phyloP scores from a whole-genome alignment of 2,329 filamentous ascomycete genomes.

The Orbilia blumenaviensis region DNA sequence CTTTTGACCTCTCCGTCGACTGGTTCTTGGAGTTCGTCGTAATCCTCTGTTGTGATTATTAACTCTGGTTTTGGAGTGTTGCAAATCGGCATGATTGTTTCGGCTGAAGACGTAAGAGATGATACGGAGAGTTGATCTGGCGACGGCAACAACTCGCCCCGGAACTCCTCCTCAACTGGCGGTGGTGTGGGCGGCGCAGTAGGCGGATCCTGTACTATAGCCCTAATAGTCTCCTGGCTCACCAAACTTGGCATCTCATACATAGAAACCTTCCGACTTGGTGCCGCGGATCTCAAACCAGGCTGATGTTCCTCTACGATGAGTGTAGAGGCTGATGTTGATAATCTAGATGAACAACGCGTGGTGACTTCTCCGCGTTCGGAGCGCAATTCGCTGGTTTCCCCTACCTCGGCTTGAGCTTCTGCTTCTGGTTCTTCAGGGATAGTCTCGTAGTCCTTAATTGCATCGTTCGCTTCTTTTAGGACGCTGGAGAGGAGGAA shows the following conservation, averaged over 20 bases:
- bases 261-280: slow-evolving; percentile 6
- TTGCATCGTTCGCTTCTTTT: slow-evolving; percentile 51
- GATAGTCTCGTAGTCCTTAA: slow-evolving; percentile 49
- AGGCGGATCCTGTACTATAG: slow-evolving; percentile 46
- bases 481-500: slow-evolving; percentile 43
- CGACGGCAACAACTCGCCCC: slow-evolving; percentile 16
- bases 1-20: slow-evolving; percentile 9
- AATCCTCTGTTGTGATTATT: slow-evolving; percentile 10
- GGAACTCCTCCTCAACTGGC: slow-evolving; percentile 12
- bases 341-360: slow-evolving; percentile 43
- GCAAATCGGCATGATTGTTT: slow-evolving; percentile 32
- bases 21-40: neutral
- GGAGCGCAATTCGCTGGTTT: neutral
- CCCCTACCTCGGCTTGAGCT: neutral
- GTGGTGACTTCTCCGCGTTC: slow-evolving; percentile 44
- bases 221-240: slow-evolving; percentile 29
- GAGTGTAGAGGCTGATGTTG: slow-evolving; percentile 22
- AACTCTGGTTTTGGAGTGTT: slow-evolving; percentile 15
- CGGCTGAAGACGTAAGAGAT: slow-evolving; percentile 40
- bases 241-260: slow-evolving; percentile 23
- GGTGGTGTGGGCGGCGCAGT: slow-evolving; percentile 51
- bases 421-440: slow-evolving; percentile 41
- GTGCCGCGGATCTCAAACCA: slow-evolving; percentile 15
- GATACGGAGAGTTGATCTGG: slow-evolving; percentile 45
- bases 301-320: slow-evolving; percentile 1